Conservation (phyloP, 208 protist species). For the Trypanosoma scelopori region DNA sequence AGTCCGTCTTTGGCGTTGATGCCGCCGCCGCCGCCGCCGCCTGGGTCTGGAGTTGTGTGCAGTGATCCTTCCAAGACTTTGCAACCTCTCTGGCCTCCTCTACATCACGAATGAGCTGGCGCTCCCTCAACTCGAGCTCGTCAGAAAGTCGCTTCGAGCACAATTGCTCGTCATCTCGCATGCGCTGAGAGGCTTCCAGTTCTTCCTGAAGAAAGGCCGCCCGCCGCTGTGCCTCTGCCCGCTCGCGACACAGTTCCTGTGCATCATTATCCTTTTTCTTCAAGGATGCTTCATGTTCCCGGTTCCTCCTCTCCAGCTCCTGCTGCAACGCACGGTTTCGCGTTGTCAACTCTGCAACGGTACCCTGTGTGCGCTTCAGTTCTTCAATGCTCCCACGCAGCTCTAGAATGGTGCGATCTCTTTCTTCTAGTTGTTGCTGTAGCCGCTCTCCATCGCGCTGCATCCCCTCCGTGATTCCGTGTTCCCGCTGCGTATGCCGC, state of each 20-base stretch:
- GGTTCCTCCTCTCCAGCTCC: conserved; percentile 44
- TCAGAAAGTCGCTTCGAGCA: conserved; percentile 35
- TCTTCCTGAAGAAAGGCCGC: conserved; percentile 48
- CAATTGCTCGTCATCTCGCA: conserved; percentile 40
- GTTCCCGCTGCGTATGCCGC: conserved; percentile 35
- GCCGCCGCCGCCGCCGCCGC: conserved; percentile 32
- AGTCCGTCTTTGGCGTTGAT: conserved; percentile 36
- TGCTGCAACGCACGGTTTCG: conserved; percentile 28
- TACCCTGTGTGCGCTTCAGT: conserved; percentile 38
- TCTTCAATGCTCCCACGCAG: conserved; percentile 42
- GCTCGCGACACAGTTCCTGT: conserved; percentile 40
- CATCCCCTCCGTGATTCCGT: conserved; percentile 42
- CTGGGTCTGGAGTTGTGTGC: conserved; percentile 49
- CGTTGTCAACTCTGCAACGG: conserved; percentile 5
- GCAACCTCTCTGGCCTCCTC: conserved; percentile 41
- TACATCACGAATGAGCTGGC: conserved; percentile 41
- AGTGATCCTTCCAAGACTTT: conserved; percentile 54
- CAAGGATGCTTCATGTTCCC: conserved; percentile 34
- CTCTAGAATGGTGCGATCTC: conserved; percentile 36
- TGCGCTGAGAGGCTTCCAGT: conserved; percentile 29
- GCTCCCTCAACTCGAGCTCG: conserved; percentile 52
- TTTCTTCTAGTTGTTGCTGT: conserved; percentile 38
- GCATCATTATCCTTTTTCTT: conserved; percentile 55
- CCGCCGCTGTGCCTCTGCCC: conserved; percentile 41
- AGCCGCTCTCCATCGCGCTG: conserved; percentile 29